phyloP scores from a whole-genome alignment of 768 basidiomycete species.

The Xanthoconium stramineum region DNA sequence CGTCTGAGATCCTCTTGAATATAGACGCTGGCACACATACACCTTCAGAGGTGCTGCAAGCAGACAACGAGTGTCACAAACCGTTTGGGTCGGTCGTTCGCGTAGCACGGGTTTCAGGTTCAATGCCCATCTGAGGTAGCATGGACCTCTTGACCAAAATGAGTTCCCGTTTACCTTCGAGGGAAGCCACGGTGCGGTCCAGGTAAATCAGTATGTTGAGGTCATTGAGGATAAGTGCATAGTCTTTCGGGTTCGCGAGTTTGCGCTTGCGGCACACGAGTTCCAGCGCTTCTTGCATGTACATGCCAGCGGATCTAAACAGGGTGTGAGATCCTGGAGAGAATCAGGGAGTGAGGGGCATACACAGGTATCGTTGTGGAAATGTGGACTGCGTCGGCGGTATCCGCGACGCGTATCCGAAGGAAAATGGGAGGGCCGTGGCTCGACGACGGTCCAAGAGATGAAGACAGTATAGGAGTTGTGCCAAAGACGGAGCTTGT shows the following conservation, averaged over 20 bases:
- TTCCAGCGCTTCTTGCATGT: conserved; percentile 94
- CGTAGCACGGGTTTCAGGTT: conserved; percentile 60
- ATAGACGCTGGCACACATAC: conserved; percentile 66
- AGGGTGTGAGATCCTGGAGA: neutral
- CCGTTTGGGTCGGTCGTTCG: conserved; percentile 92
- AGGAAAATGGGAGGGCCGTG: conserved; percentile 84
- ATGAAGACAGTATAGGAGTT: conserved; percentile 57
- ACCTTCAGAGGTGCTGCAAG: neutral
- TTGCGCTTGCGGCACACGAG: conserved; percentile 71
- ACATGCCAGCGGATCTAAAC: conserved; percentile 81
- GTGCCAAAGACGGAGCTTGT: conserved; percentile 47
- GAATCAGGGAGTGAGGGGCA: conserved; percentile 26
- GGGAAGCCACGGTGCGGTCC: conserved; percentile 93
- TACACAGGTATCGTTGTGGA: conserved; percentile 92
- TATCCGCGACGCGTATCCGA: conserved; percentile 76
- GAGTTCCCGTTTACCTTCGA: conserved; percentile 84
- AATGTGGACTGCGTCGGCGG: conserved; percentile 78
- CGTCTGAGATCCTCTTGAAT: conserved; percentile 83
- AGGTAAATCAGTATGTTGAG: conserved; percentile 79
- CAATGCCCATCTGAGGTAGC: conserved; percentile 68
- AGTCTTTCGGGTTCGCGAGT: conserved; percentile 69
- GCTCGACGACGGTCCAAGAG: conserved; percentile 63
- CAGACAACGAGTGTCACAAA: conserved; percentile 30
- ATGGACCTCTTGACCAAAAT: conserved; percentile 76
- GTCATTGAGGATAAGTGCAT: conserved; percentile 66